phyloP scores from a whole-genome alignment of 495 filamentous ascomycete genomes.

The Penicillium maclennaniae region DNA sequence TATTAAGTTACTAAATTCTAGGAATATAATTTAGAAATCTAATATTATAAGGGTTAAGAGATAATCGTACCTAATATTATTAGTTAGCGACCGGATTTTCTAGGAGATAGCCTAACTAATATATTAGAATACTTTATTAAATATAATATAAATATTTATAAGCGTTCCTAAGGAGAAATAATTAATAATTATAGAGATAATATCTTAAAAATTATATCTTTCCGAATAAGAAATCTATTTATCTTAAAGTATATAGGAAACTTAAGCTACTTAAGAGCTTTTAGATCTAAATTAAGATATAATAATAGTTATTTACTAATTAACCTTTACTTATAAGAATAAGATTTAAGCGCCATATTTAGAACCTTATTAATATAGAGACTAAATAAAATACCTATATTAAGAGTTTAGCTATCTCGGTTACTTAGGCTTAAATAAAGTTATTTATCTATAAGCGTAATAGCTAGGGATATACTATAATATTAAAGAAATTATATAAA shows the following conservation, averaged over 20 bases:
- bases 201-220: neutral
- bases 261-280: too few relatives aligned
- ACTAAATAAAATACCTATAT: neutral
- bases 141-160: too few relatives aligned
- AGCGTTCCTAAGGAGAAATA: too few relatives aligned
- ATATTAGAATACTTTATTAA: too few relatives aligned
- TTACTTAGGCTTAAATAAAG: neutral
- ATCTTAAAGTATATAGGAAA: neutral
- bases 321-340: constrained; percentile 1
- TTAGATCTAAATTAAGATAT: neutral
- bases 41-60: neutral
- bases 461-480: neutral
- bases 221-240: neutral
- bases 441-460: neutral
- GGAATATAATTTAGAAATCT: constrained; percentile 1
- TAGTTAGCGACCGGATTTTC: neutral
- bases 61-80: neutral
- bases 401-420: neutral
- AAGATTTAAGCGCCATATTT: neutral
- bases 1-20: neutral
- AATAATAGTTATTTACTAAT: neutral
- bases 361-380: neutral
- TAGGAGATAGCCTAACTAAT: neutral
- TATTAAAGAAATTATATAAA: neutral
- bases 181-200: neutral